Base-by-base conservation (phyloP, 2,329 filamentous ascomycete genomes). In the Nothophaeocryptopus gaeumannii region DNA sequence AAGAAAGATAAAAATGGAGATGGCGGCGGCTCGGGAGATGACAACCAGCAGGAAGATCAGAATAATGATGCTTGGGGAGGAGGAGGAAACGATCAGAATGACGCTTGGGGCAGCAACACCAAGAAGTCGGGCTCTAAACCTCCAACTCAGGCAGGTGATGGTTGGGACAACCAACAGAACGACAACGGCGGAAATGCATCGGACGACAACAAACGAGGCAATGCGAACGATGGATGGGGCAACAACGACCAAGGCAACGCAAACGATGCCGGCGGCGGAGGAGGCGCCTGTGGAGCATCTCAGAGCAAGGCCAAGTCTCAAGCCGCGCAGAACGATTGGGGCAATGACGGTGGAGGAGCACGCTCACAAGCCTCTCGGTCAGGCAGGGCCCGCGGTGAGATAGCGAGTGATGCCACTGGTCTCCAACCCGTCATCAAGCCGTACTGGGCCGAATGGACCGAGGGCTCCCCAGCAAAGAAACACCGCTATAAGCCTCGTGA, bases 371-470 rank as follows among this genome's bases (percentile, higher is more conserved):
- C 20, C 7, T 26, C 20, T 26, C 20, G 20, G 7, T 26, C 20
- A 26, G 20, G 20, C 20, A 26, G 20, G 7, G 20, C 20, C 20
- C 4, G 20, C 7, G 20, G 20, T 7, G 20, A 7, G 20, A 26
- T 26, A 26, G 38, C 40, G 20, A 47, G 48, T 29, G 41, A 50
- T 13, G 45, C 50, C 31, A 51, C 54, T 14, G 43, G 45, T 14
- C 38, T 56, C 12, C 45, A 58, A 34, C 53, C 58, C 14, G 42
- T 55, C 37, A 58, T 61, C 39, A 68, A 70, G 14, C 45, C 65
- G 0, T 67, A 72, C 60, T 70, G 67, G 63, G 39, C 51, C 47
- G 32, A 53, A 50, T 67, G 65, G 64, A 42, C 35, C 45, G 42
- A 31, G 37, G 15, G n/a, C 30, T 10, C 43, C 12, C 34, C 49